A percentile compares a stretch with the other conserved stretches of the same genome.
phyloP scores from a whole-genome alignment of 208 protist genomes.

The Endotrypanum monterogeii region DNA sequence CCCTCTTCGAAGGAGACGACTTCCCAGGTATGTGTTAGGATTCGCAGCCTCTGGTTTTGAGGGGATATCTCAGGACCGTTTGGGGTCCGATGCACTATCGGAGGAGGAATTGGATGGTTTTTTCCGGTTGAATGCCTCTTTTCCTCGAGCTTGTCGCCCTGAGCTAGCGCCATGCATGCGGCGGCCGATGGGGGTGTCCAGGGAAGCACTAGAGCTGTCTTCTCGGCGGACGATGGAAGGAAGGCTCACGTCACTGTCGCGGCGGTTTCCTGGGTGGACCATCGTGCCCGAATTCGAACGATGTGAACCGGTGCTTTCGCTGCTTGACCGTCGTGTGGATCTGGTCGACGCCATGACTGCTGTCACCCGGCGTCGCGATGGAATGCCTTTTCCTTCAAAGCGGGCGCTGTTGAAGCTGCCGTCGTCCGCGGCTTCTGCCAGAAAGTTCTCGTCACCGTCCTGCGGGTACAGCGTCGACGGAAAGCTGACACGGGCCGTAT shows the following conservation, averaged over 20 bases:
- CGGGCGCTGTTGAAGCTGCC: background rate
- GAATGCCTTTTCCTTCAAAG: background rate
- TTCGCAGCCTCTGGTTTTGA: too few relatives aligned
- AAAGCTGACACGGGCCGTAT: background rate
- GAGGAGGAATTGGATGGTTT: background rate
- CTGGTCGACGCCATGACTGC: conserved; percentile 5
- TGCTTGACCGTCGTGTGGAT: background rate
- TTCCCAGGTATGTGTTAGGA: background rate
- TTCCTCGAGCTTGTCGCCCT: too few relatives aligned
- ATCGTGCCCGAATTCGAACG: background rate
- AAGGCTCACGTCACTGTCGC: background rate
- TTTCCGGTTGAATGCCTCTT: background rate
- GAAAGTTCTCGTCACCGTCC: background rate
- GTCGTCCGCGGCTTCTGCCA: background rate
- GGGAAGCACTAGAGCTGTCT: background rate
- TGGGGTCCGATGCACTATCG: background rate
- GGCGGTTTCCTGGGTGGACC: background rate
- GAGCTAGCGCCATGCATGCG: background rate
- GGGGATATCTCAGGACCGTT: background rate
- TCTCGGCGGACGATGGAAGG: background rate
- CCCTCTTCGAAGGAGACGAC: background rate
- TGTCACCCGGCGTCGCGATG: conserved; percentile 3
- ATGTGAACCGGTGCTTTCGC: background rate
- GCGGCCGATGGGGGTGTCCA: background rate
- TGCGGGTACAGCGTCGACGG: background rate